A percentile compares a stretch with the other conserved stretches of the same genome.
These are phyloP conservation scores for Leccinum imitatum DNA, from an alignment of 768 basidiomycete species.

Conservation along the genomic window DNA sequence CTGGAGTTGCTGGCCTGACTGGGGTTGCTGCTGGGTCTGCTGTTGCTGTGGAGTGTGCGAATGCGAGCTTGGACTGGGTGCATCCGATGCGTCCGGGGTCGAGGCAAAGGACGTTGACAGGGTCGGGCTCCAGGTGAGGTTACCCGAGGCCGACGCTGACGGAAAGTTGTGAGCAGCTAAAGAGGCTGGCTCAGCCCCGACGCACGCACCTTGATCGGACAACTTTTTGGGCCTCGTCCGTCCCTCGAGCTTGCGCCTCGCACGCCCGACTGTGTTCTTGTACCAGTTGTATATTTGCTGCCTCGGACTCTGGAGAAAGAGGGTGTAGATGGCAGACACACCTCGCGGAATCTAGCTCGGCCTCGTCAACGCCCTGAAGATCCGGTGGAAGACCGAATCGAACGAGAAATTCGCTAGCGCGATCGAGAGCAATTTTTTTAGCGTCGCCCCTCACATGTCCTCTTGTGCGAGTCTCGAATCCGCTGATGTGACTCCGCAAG, in stretches of 20 bases:
- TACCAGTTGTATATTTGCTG: constrained; percentile 77
- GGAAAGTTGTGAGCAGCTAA: background rate
- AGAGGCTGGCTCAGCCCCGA: background rate
- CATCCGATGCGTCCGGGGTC: constrained; percentile 15
- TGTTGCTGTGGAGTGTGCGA: constrained; percentile 4
- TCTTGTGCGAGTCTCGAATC: constrained; percentile 59
- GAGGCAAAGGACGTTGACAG: constrained; percentile 38
- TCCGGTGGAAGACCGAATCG: constrained; percentile 59
- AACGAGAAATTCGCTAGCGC: constrained; percentile 58
- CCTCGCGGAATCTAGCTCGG: constrained; percentile 63
- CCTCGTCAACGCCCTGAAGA: constrained; percentile 53
- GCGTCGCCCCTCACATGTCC: constrained; percentile 65
- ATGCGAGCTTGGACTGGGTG: constrained; percentile 34
- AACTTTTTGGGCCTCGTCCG: constrained; percentile 50
- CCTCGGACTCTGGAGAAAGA: background rate
- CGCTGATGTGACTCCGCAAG: constrained; percentile 50
- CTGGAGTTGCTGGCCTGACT: constrained; percentile 39
- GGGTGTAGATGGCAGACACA: constrained; percentile 20
- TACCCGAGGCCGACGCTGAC: constrained; percentile 20
- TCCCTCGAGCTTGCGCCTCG: constrained; percentile 56
- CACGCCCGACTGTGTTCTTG: constrained; percentile 66
- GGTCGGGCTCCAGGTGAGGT: constrained; percentile 41
- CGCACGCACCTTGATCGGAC: constrained; percentile 47
- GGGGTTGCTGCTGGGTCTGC: constrained; percentile 23
- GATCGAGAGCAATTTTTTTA: constrained; percentile 65